These are phyloP conservation scores for Mucor lusitanicus DNA, from an alignment of 371 early-diverging fungal genomes.

Conservation along the genomic window DNA sequence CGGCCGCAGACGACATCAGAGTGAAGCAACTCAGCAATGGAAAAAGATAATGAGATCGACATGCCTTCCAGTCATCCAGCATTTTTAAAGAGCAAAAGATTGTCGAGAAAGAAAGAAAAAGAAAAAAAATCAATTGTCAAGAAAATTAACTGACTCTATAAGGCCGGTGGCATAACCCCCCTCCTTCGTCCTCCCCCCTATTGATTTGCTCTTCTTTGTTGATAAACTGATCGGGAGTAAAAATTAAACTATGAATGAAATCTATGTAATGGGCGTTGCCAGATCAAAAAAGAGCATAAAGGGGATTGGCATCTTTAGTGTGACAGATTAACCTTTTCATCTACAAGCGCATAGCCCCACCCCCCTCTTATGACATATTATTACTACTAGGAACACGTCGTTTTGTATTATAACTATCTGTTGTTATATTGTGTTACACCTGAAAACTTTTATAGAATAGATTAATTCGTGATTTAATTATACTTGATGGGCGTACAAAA, in stretches of 20 bases:
- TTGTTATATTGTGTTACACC: too few species aligned
- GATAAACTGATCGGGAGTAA: background rate
- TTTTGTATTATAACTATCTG: too few species aligned
- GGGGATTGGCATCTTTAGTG: background rate
- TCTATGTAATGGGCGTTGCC: too few species aligned
- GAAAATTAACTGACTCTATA: background rate
- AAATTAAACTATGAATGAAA: background rate
- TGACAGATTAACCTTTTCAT: background rate
- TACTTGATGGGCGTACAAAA: too few species aligned
- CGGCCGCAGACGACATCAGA: background rate
- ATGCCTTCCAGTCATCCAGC: background rate
- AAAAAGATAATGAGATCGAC: background rate
- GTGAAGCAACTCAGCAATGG: slow-evolving; percentile 1
- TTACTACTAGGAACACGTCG: too few species aligned
- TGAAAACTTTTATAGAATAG: too few species aligned
- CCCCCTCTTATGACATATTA: too few species aligned
- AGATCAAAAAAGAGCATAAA: background rate
- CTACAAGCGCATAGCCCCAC: too few species aligned
- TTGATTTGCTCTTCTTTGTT: background rate
- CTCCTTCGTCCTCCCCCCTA: background rate
- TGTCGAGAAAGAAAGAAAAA: background rate
- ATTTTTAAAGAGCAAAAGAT: background rate
- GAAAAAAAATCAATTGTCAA: background rate
- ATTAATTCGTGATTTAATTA: too few species aligned
- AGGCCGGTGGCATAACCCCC: background rate